Conservation (phyloP, 257 asterid genomes). For the Nicotiana benthamiana region DNA sequence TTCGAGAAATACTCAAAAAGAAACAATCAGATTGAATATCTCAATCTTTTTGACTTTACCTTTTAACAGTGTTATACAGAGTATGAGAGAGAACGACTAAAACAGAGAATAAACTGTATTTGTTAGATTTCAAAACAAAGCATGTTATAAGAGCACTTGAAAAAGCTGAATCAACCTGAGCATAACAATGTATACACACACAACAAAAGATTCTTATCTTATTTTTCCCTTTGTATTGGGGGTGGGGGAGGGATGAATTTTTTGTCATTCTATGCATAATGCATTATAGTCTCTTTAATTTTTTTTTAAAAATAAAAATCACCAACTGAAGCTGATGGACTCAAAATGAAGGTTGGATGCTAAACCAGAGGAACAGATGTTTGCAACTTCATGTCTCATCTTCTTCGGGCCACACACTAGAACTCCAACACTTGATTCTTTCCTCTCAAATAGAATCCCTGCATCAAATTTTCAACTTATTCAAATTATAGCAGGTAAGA, state of each 20-base stretch:
- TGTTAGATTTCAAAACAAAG: background rate
- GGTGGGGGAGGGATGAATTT: no score
- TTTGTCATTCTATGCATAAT: background rate
- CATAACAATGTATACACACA: background rate
- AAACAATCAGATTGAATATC: no score
- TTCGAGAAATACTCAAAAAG: no score
- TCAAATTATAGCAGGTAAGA: no score
- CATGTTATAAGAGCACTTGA: background rate
- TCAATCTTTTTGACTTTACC: no score
- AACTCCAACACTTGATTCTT: conserved; percentile 69
- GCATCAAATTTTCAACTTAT: conserved; percentile 1
- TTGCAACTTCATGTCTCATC: conserved; percentile 76
- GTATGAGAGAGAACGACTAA: background rate
- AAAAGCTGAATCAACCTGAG: background rate
- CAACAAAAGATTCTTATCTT: background rate
- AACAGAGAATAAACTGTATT: background rate
- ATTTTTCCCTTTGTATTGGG: background rate
- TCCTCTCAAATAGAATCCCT: conserved; percentile 50
- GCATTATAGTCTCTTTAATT: background rate
- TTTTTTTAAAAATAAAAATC: conserved; percentile 9
- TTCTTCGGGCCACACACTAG: conserved; percentile 75
- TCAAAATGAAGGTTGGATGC: conserved; percentile 70
- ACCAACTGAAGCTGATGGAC: conserved; percentile 83
- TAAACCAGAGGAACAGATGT: conserved; percentile 60
- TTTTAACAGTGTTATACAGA: no score